Evolutionary conservation across 257 asterid species (phyloP).

Genomic region (Anisodus tanguticus): DNA sequence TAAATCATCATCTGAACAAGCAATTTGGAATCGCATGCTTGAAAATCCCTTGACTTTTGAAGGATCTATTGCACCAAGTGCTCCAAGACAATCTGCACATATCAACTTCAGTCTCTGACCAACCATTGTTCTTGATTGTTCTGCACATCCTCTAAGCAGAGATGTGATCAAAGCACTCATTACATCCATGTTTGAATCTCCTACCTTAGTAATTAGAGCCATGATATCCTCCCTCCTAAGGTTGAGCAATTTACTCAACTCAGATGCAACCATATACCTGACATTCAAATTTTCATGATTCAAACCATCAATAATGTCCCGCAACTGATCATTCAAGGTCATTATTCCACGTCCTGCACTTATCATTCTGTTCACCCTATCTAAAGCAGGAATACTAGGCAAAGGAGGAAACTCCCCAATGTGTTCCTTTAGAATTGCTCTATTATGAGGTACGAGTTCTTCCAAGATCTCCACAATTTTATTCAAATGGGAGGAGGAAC

Average conservation of each 20-base stretch:
- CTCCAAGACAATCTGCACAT: constrained; percentile 97
- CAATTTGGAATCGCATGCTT: constrained; percentile 82
- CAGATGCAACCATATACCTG: constrained; percentile 95
- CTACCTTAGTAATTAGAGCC: constrained; percentile 70
- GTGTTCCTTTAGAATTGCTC: constrained; percentile 68
- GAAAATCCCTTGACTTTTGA: constrained; percentile 80
- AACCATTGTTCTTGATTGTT: constrained; percentile 87
- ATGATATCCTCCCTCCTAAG: constrained; percentile 71
- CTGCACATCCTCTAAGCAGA: constrained; percentile 95
- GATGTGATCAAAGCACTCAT: constrained; percentile 83
- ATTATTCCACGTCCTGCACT: constrained; percentile 77
- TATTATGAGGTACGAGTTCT: constrained; percentile 85
- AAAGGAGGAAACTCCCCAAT: constrained; percentile 89
- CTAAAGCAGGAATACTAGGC: constrained; percentile 81
- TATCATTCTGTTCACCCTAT: constrained; percentile 80
- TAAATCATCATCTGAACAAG: constrained; percentile 96
- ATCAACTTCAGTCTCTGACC: constrained; percentile 88
- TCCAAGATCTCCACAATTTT: constrained; percentile 87
- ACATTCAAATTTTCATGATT: constrained; percentile 94
- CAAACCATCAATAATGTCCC: constrained; percentile 79
- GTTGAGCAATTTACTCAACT: constrained; percentile 79
- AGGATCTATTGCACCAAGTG: constrained; percentile 97
- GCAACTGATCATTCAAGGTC: constrained; percentile 84
- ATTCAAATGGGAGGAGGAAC: constrained; percentile 53
- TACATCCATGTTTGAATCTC: constrained; percentile 71